A percentile compares a stretch with the other conserved stretches of the same genome.
phyloP scores from a whole-genome alignment of 2,329 filamentous ascomycete species.

The Emergomyces orientalis region DNA sequence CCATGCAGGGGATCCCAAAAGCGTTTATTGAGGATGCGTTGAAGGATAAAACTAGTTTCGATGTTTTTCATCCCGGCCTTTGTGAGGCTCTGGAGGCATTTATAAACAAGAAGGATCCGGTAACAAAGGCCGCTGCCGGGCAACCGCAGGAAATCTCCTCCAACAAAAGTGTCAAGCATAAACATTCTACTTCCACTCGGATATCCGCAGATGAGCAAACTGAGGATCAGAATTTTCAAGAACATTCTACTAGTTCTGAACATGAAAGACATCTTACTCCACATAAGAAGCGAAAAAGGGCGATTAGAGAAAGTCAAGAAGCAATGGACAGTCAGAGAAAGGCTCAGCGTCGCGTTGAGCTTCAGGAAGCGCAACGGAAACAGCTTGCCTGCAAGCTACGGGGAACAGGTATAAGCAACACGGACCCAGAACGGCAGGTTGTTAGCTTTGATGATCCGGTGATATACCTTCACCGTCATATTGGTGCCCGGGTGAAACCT shows the following conservation, averaged over 20 bases:
- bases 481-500: slow-evolving; percentile 59
- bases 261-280: slow-evolving; percentile 26
- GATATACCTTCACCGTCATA: slow-evolving; percentile 50
- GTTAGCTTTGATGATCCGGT: slow-evolving; percentile 36
- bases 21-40: slow-evolving; percentile 20
- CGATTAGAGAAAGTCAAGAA: slow-evolving; percentile 41
- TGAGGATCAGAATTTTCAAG: slow-evolving; percentile 10
- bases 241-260: slow-evolving; percentile 16
- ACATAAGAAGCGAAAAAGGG: slow-evolving; percentile 40
- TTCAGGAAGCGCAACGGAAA: slow-evolving; percentile 45
- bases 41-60: slow-evolving; percentile 20
- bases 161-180: neutral
- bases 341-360: slow-evolving; percentile 45
- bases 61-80: slow-evolving; percentile 26
- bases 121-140: neutral
- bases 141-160: slow-evolving; percentile 3
- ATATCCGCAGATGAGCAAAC: slow-evolving; percentile 10
- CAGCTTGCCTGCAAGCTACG: slow-evolving; percentile 25
- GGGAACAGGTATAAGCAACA: slow-evolving; percentile 25
- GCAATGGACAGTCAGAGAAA: slow-evolving; percentile 48
- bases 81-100: slow-evolving; percentile 18
- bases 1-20: slow-evolving; percentile 17
- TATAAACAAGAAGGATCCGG: slow-evolving; percentile 12
- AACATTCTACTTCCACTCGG: neutral
- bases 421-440: slow-evolving; percentile 40